Evolutionary conservation across 2,329 filamentous ascomycete species (phyloP), one percentile per base, ranked within the genome.

Genomic region (Talaromyces sp.): DNA sequence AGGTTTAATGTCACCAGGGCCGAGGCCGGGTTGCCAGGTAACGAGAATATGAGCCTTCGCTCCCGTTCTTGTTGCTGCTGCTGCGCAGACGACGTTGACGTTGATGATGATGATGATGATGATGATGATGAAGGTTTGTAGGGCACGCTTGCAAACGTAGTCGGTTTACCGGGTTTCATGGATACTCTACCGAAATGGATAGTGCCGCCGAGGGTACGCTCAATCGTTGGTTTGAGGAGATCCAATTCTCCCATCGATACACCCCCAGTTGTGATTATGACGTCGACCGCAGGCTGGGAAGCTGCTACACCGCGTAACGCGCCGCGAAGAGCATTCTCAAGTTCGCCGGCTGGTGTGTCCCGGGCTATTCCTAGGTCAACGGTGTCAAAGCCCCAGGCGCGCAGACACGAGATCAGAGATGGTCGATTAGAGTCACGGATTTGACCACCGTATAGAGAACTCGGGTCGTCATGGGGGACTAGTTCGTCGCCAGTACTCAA

Each of bases 151-250:
- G 94, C 94, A 72, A 99, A 99, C 0, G 94, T 99, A 0, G 92
- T 97, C 2, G 94, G 94, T 74, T 97, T 99, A 4, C 94, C 94
- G 0, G 94, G 94, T 77, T 99, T 99, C 94, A 99, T 97, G 56
- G 88, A 84, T 2, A 99, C 94, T 2, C 94, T 88, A 22, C 94
- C 94, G 66, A 99, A 99, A 73, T 97, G 94, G 64, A 99, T 96
- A 0, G 87, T 94, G 7, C 94, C 94, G 58, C 91, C 91, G 1
- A 99, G 83, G 1, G 86, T 81, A 41, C 93, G 87, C 77, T 97
- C 94, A 66, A 99, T 89, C 0, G 93, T 97, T 0, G 94, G 93
- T 72, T 99, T 99, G 19, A 99, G 84, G 7, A 99, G 86, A 73
- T 99, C 94, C 2, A 97, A 84, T 75, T 99, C 94, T 58, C 94